Percentiles rank a stretch among this genome's conserved stretches.
phyloP scores from a whole-genome alignment of 345 rosid species.

The Syzygium aqueum region DNA sequence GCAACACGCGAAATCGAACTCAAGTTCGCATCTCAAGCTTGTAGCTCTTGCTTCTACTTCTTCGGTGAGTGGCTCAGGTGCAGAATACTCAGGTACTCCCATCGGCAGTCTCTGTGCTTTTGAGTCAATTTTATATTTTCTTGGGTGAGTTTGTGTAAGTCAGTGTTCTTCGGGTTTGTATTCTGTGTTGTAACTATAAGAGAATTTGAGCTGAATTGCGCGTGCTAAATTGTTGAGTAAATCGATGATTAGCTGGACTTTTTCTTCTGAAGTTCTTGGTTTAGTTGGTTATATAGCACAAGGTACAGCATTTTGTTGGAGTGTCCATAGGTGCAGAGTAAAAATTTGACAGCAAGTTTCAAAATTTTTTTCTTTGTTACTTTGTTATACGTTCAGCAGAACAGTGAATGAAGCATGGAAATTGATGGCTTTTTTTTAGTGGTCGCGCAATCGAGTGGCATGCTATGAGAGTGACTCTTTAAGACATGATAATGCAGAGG shows the following conservation, averaged over 20 bases:
- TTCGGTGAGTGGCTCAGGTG: constrained; percentile 5
- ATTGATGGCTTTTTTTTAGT: background rate
- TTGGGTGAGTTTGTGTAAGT: background rate
- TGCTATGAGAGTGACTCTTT: background rate
- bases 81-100: constrained; percentile 4
- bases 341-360: background rate
- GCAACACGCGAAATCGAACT: background rate
- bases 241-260: background rate
- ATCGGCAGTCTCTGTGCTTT: background rate
- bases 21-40: background rate
- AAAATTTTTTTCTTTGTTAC: background rate
- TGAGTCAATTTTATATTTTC: background rate
- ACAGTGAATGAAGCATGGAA: background rate
- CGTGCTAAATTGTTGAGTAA: background rate
- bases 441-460: background rate
- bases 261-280: background rate
- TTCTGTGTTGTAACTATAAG: background rate
- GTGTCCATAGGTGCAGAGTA: background rate
- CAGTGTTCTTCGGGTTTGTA: background rate
- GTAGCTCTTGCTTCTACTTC: constrained; percentile 6
- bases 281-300: background rate
- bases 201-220: background rate
- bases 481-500: constrained; percentile 19
- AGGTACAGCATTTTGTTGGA: background rate
- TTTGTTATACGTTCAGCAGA: background rate